Conservation (phyloP, 148 eudicot genomes). For the Vaccinium macrocarpon region DNA sequence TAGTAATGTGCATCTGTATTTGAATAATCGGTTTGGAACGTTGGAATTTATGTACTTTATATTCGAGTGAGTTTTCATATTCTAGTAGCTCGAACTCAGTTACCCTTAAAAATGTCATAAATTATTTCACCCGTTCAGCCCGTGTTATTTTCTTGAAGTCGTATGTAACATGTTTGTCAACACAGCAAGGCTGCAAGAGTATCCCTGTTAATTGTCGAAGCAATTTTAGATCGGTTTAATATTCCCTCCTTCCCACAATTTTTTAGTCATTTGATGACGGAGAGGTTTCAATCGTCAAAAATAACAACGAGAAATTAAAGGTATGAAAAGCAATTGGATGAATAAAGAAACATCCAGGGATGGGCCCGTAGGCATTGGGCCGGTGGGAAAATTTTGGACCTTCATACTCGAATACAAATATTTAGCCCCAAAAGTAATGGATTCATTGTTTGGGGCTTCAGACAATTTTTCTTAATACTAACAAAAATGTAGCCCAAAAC, state of each 20-base stretch:
- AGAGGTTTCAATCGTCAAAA: neutral
- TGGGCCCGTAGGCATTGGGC: neutral
- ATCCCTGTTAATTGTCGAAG: neutral
- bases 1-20: constrained; percentile 1
- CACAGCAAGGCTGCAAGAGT: neutral
- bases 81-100: neutral
- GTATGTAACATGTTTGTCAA: neutral
- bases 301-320: neutral
- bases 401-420: neutral
- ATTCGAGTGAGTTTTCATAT: neutral
- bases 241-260: neutral
- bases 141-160: neutral
- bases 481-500: neutral
- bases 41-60: neutral
- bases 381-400: neutral
- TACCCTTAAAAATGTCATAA: neutral
- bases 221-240: neutral
- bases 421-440: neutral
- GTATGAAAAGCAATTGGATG: neutral
- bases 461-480: neutral
- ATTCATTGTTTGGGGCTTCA: neutral
- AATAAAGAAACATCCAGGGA: neutral
- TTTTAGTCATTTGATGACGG: neutral
- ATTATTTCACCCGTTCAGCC: too few species aligned
- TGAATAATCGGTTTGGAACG: neutral